Evolutionary conservation across 179 eudicot genomes (phyloP).

Genomic region (Silene noctiflora): DNA sequence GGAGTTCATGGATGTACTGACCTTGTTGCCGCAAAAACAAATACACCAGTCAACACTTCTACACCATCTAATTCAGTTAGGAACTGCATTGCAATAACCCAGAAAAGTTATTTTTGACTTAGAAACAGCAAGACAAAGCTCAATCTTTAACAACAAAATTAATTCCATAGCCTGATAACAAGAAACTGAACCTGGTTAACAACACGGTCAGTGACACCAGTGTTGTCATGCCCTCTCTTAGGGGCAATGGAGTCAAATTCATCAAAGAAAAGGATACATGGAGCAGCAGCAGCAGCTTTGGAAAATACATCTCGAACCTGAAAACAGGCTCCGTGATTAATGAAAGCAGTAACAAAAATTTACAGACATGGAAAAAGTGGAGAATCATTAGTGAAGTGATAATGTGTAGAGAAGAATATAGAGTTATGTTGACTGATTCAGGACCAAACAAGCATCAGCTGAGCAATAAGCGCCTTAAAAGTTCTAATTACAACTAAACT

Average conservation of each 20-base stretch:
- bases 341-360: not conserved
- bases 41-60: conserved; percentile 87
- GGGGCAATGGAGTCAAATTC: conserved; percentile 99
- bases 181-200: conserved; percentile 81
- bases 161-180: not conserved
- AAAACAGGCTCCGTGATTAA: conserved; percentile 24
- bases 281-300: conserved; percentile 97
- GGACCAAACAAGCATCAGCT: not conserved
- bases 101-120: not conserved
- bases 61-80: conserved; percentile 97
- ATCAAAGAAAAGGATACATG: conserved; percentile 93
- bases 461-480: not conserved
- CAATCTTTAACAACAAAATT: not conserved
- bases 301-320: conserved; percentile 95
- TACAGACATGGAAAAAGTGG: not conserved
- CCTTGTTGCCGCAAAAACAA: conserved; percentile 99
- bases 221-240: conserved; percentile 98
- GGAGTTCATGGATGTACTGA: conserved; percentile 27
- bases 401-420: not conserved
- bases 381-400: not conserved
- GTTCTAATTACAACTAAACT: not conserved
- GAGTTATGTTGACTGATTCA: not conserved
- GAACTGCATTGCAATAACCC: conserved; percentile 49
- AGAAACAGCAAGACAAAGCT: not conserved
- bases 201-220: conserved; percentile 97